A percentile compares a stretch with the other conserved stretches of the same genome.
These are phyloP conservation scores for Paramecium sexaurelia DNA, from an alignment of 73 alveolate genomes.

Conservation along the genomic window DNA sequence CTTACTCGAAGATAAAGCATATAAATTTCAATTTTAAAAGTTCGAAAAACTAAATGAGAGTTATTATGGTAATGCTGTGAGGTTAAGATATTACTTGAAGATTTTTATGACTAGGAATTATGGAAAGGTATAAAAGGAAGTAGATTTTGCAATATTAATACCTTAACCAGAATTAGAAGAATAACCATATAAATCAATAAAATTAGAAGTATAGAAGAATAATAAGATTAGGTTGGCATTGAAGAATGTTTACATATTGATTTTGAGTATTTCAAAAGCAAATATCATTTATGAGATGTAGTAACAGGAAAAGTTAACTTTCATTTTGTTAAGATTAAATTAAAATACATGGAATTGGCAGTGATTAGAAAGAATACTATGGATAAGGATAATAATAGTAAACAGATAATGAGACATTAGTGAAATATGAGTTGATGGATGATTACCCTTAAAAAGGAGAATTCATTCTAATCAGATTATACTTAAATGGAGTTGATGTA, in stretches of 20 bases:
- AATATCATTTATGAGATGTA: conserved; percentile 96
- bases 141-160: conserved; percentile 42
- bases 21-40: conserved; percentile 54
- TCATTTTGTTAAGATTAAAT: conserved; percentile 97
- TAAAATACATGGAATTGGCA: conserved; percentile 99
- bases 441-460: conserved; percentile 98
- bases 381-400: conserved; percentile 43
- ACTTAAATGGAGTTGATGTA: conserved; percentile 95
- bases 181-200: conserved; percentile 16
- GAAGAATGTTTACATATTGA: conserved; percentile 91
- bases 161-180: conserved; percentile 53
- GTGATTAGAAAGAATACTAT: conserved; percentile 90
- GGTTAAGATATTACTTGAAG: conserved; percentile 8
- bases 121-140: conserved; percentile 30
- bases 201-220: conserved; percentile 3
- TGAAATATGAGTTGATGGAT: conserved; percentile 99
- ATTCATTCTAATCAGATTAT: conserved; percentile 97
- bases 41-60: conserved; percentile 63
- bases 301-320: conserved; percentile 97
- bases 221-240: background rate
- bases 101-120: conserved; percentile 39
- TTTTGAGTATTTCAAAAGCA: conserved; percentile 95
- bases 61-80: conserved; percentile 65
- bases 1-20: conserved; percentile 55
- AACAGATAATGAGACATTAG: conserved; percentile 92